These are phyloP conservation scores for Leccinum aurantiacum DNA, from an alignment of 768 basidiomycete genomes.

Conservation along the genomic window DNA sequence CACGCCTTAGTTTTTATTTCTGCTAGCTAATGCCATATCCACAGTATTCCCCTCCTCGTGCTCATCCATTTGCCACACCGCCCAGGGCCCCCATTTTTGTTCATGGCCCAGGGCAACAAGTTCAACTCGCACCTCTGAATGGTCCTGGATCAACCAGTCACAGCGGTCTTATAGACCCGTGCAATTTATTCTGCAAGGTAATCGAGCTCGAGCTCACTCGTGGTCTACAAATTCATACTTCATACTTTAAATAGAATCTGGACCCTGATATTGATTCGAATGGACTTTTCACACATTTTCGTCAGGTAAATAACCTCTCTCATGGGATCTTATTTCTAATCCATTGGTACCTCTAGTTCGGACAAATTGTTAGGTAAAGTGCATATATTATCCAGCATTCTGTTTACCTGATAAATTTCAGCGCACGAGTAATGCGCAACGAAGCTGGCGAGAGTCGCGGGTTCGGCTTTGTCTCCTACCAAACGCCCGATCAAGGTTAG, in stretches of 20 bases:
- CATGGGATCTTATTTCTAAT: conserved; percentile 16
- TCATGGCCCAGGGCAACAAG: conserved; percentile 89
- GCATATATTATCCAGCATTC: neutral
- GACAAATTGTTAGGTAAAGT: conserved; percentile 80
- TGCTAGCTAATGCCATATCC: conserved; percentile 2
- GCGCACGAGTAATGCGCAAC: conserved; percentile 91
- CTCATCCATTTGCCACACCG: conserved; percentile 45
- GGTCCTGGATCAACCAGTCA: conserved; percentile 83
- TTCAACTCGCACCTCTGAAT: conserved; percentile 70
- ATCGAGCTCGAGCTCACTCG: conserved; percentile 10
- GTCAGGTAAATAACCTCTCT: conserved; percentile 47
- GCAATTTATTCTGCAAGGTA: conserved; percentile 89
- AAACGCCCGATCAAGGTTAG: conserved; percentile 78
- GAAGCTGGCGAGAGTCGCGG: conserved; percentile 79
- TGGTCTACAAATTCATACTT: conserved; percentile 6
- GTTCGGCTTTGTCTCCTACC: conserved; percentile 90
- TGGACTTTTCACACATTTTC: conserved; percentile 79
- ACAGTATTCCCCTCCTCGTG: conserved; percentile 71
- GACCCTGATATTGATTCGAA: conserved; percentile 86
- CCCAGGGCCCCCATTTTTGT: conserved; percentile 53
- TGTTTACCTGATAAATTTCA: conserved; percentile 27
- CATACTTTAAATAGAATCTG: conserved; percentile 57
- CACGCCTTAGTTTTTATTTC: conserved; percentile 13
- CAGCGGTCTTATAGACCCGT: conserved; percentile 87
- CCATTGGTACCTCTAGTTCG: conserved; percentile 52